Evolutionary conservation across 225 moss, liverwort and hornwort species (phyloP).

Genomic region (Physcomitrellopsis africana): DNA sequence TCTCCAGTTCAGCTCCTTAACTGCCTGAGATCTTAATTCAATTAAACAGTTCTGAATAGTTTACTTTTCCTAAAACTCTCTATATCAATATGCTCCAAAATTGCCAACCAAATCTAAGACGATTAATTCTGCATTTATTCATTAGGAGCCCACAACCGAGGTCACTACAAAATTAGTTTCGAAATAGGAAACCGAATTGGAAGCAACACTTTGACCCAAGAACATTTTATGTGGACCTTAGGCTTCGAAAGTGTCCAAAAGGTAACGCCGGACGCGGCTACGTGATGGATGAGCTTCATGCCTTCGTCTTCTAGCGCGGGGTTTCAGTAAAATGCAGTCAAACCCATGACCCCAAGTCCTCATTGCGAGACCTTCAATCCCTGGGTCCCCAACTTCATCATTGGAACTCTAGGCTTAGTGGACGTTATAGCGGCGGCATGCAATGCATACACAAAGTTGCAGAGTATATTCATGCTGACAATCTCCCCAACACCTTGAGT

Average conservation of each 20-base stretch:
- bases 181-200: not conserved
- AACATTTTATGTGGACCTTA: constrained; percentile 40
- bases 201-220: constrained; percentile 38
- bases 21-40: constrained; percentile 34
- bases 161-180: not conserved
- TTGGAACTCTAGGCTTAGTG: constrained; percentile 23
- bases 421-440: constrained; percentile 31
- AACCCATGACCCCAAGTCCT: constrained; percentile 45
- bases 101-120: constrained; percentile 1
- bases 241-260: constrained; percentile 45
- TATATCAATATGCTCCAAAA: not conserved
- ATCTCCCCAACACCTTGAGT: not conserved
- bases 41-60: not conserved
- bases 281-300: constrained; percentile 46
- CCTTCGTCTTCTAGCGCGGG: constrained; percentile 42
- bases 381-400: constrained; percentile 40
- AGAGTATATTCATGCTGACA: constrained; percentile 10
- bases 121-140: not conserved
- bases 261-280: constrained; percentile 35
- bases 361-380: constrained; percentile 45
- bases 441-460: constrained; percentile 3
- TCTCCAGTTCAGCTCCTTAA: constrained; percentile 41
- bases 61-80: not conserved
- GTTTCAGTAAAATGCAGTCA: constrained; percentile 42
- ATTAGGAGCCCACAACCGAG: not conserved